These are phyloP conservation scores for Lichtheimia corymbifera DNA, from an alignment of 371 early-diverging fungal species.

Conservation along the genomic window DNA sequence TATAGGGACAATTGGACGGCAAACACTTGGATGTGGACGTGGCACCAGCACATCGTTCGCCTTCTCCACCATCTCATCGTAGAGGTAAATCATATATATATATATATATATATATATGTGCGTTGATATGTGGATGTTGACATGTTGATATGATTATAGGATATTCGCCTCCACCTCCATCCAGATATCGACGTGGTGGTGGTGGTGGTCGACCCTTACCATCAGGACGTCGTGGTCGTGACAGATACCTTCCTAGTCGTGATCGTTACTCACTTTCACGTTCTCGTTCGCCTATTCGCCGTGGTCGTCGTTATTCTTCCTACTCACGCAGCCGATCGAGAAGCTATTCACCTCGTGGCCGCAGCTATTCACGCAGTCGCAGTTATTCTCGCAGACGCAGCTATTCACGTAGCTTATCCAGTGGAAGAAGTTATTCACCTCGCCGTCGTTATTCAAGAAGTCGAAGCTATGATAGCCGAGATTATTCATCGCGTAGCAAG, in stretches of 20 bases:
- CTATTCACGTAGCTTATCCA: constrained; percentile 16
- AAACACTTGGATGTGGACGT: constrained; percentile 30
- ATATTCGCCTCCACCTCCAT: constrained; percentile 36
- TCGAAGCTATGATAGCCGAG: constrained; percentile 17
- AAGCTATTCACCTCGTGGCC: constrained; percentile 33
- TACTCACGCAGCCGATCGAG: constrained; percentile 33
- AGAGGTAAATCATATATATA: constrained; percentile 25
- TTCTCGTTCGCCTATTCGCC: constrained; percentile 34
- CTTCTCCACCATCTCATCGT: constrained; percentile 25
- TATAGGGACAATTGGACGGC: constrained; percentile 61
- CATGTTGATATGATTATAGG: constrained; percentile 9
- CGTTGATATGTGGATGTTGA: not conserved
- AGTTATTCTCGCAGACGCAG: constrained; percentile 33
- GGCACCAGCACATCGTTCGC: constrained; percentile 37
- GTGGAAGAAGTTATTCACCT: constrained; percentile 13
- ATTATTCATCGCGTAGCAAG: constrained; percentile 18
- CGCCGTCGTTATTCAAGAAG: constrained; percentile 29
- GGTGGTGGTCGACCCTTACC: constrained; percentile 13
- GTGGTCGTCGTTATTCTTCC: constrained; percentile 22
- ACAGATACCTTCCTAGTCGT: constrained; percentile 17
- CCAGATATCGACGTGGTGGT: constrained; percentile 20
- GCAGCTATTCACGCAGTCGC: constrained; percentile 39
- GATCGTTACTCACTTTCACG: constrained; percentile 28
- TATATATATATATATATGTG: not conserved
- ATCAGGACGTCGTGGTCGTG: constrained; percentile 11